Base-by-base conservation (phyloP, 2,329 filamentous ascomycete species). In the Neonectria coccinea region DNA sequence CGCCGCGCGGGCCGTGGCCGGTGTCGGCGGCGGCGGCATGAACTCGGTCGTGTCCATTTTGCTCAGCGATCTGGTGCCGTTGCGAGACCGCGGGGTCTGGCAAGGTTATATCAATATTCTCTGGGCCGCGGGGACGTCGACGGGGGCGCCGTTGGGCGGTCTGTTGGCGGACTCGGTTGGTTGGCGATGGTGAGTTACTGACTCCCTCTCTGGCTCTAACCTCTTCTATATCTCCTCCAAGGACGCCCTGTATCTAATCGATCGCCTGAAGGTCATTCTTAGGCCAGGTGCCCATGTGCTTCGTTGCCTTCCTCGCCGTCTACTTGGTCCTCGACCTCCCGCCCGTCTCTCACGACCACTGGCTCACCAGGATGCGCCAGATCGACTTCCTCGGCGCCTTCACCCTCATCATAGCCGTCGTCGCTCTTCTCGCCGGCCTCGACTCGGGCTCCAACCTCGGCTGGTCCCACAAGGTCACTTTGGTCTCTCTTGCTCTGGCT, bases 321-420 rank as follows among this genome's bases (percentile, higher is more conserved):
- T 84, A 84, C 53, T 73, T 88, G n/a, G 81, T 85, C 42, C 84
- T 94, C 12, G 79, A 91, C 53, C 78, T 92, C 0, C 90, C 91
- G 1, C 89, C 90, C 1, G 80, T 80, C 59, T 78, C 79, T 7
- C 86, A 89, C 42, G 81, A 86, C 60, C 84, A 91, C 76, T 92
- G 90, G 89, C 84, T 83, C 67, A 76, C 83, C 39, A 93, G 93
- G 74, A 78, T 94, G 12, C 79, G 81, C 18, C 87, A 88, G 33
- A 85, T 95, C 69, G 92, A 95, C 76, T 93, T 94, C 70, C 79
- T 91, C 1, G 92, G 92, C 7, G 91, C 91, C 2, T 78, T 87
- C 29, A 82, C 88, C 18, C 86, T 95, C 16, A 84, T 92, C 27
- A 73, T 83, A 2, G 90, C 91, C 5, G 88, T 93, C 33, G 83